A percentile compares a stretch with the other conserved stretches of the same genome.
These are phyloP conservation scores for Gryganskiella cystojenkinii DNA, from an alignment of 192 early-diverging fungal genomes.

Conservation along the genomic window DNA sequence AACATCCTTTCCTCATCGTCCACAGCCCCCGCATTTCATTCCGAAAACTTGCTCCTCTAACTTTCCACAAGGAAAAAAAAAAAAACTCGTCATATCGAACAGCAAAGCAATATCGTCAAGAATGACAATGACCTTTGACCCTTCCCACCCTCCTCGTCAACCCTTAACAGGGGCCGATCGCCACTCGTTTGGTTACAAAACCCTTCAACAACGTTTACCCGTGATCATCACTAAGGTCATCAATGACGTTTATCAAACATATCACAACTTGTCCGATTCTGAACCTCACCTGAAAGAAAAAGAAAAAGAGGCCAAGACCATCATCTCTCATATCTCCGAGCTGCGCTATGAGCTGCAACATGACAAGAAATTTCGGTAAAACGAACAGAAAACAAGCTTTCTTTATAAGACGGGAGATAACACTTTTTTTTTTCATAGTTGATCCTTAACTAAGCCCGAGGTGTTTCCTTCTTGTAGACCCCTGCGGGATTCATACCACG, in stretches of 20 bases:
- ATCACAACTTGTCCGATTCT: conserved; percentile 44
- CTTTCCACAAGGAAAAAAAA: too few species aligned
- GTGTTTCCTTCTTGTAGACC: conserved; percentile 38
- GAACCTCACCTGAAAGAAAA: conserved; percentile 44
- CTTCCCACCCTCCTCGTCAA: conserved; percentile 65
- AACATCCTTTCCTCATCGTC: too few species aligned
- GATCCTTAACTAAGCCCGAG: background rate
- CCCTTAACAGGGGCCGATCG: conserved; percentile 71
- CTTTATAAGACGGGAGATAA: too few species aligned
- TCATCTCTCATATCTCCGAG: conserved; percentile 70
- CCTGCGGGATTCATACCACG: conserved; percentile 64
- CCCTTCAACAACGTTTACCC: conserved; percentile 80
- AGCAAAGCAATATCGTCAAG: too few species aligned
- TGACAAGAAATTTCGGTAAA: conserved; percentile 65
- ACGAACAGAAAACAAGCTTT: background rate
- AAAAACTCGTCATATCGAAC: too few species aligned
- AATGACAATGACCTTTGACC: conserved; percentile 9
- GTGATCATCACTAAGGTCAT: conserved; percentile 86
- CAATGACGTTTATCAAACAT: conserved; percentile 72
- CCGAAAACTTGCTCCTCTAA: too few species aligned
- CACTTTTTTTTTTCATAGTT: too few species aligned
- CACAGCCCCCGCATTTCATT: too few species aligned
- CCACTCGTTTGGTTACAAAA: conserved; percentile 81
- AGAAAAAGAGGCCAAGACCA: conserved; percentile 71
- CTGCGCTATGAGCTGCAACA: conserved; percentile 82